Conservation (phyloP, 306 rosid species). For the Prunus mira region DNA sequence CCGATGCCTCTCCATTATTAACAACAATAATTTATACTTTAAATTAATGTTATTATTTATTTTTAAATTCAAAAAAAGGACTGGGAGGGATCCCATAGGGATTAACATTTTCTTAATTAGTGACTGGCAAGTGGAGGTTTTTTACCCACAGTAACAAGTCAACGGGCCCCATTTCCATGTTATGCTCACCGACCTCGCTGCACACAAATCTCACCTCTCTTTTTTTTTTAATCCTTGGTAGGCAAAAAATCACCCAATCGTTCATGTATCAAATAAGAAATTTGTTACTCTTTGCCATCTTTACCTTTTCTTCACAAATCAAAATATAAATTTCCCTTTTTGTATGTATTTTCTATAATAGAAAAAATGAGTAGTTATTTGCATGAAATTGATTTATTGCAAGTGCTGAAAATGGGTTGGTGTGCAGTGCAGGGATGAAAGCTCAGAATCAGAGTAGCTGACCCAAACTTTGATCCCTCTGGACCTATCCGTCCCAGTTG, state of each 20-base stretch:
- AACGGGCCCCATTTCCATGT: slow-evolving; percentile 63
- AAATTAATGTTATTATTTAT: slow-evolving; percentile 29
- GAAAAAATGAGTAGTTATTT: not conserved
- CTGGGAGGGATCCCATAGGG: slow-evolving; percentile 28
- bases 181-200: slow-evolving; percentile 50
- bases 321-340: not conserved
- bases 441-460: not conserved
- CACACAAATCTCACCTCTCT: not conserved
- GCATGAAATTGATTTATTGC: not conserved
- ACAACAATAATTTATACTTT: too few species aligned
- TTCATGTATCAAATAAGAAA: not conserved
- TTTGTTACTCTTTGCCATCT: slow-evolving; percentile 25
- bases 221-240: not conserved
- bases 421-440: not conserved
- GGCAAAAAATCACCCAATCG: not conserved
- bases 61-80: slow-evolving; percentile 23
- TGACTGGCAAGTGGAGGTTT: slow-evolving; percentile 72
- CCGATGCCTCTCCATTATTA: slow-evolving; percentile 2
- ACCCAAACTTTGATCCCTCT: not conserved
- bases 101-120: slow-evolving; percentile 24
- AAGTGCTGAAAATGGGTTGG: not conserved
- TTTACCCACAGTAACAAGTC: slow-evolving; percentile 49
- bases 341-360: not conserved
- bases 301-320: slow-evolving; percentile 30
- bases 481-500: slow-evolving; percentile 27